These are phyloP conservation scores for Trichoderma simmonsii DNA, from an alignment of 2,329 filamentous ascomycete genomes.

Conservation along the genomic window DNA sequence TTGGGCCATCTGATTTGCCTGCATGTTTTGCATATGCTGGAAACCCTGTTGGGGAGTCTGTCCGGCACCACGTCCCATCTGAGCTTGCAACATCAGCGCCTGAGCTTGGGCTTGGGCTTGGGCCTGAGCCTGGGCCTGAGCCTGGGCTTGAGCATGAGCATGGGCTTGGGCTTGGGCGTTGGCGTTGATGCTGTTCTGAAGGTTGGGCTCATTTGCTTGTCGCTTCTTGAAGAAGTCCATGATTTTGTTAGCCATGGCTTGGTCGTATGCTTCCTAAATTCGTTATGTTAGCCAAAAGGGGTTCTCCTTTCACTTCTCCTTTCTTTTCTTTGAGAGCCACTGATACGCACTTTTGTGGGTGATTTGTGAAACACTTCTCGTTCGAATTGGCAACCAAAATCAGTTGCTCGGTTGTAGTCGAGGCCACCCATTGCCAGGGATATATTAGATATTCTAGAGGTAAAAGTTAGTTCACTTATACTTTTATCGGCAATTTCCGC, in stretches of 20 bases:
- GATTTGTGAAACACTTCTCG: slow-evolving; percentile 45
- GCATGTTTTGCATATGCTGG: slow-evolving; percentile 56
- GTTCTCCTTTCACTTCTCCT: not conserved
- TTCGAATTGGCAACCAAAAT: slow-evolving; percentile 46
- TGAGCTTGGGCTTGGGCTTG: slow-evolving; percentile 40
- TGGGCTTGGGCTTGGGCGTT: slow-evolving; percentile 38
- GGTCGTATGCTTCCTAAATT: slow-evolving; percentile 48
- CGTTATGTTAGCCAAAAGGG: not conserved
- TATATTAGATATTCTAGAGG: slow-evolving; percentile 49
- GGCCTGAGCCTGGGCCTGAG: slow-evolving; percentile 35
- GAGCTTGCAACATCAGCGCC: slow-evolving; percentile 49
- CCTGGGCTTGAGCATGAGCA: slow-evolving; percentile 40
- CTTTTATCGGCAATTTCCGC: too few relatives aligned
- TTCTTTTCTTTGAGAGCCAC: not conserved
- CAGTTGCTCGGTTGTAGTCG: slow-evolving; percentile 41
- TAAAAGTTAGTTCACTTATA: not conserved
- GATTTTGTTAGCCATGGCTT: slow-evolving; percentile 44
- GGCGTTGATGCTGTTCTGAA: slow-evolving; percentile 50
- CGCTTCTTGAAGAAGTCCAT: slow-evolving; percentile 50
- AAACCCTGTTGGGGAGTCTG: slow-evolving; percentile 53
- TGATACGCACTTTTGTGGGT: slow-evolving; percentile 44
- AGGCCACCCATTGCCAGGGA: slow-evolving; percentile 43
- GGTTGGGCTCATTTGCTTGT: slow-evolving; percentile 46
- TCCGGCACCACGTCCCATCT: slow-evolving; percentile 50
- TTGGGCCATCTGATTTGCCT: slow-evolving; percentile 28